Conservation (phyloP, 768 basidiomycete species). For the Lactifluus volemus region DNA sequence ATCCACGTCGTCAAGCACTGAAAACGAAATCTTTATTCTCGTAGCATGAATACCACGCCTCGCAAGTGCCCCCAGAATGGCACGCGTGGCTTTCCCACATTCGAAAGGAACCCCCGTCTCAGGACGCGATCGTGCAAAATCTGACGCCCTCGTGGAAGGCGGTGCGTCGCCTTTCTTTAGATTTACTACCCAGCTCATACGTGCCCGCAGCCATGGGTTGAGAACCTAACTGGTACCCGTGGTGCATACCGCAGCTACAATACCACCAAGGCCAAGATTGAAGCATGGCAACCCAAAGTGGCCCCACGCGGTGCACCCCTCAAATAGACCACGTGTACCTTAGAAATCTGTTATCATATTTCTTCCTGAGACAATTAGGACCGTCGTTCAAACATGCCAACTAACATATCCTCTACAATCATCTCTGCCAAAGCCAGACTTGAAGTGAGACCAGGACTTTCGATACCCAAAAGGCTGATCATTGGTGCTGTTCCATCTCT, state of each 20-base stretch:
- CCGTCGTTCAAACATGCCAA: conserved; percentile 9
- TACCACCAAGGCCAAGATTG: conserved; percentile 74
- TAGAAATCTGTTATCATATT: background rate
- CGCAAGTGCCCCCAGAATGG: conserved; percentile 95
- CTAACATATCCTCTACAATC: conserved; percentile 57
- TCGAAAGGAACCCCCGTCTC: conserved; percentile 68
- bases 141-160: conserved; percentile 73
- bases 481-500: conserved; percentile 36
- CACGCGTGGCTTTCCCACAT: conserved; percentile 94
- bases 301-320: conserved; percentile 34
- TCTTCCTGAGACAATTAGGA: conserved; percentile 4
- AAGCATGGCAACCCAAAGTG: conserved; percentile 76
- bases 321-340: conserved; percentile 11
- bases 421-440: conserved; percentile 80
- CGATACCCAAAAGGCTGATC: conserved; percentile 84
- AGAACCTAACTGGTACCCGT: conserved; percentile 89
- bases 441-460: conserved; percentile 87
- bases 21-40: background rate
- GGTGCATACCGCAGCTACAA: conserved; percentile 88
- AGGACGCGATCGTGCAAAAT: conserved; percentile 65
- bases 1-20: too few species aligned
- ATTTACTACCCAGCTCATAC: background rate
- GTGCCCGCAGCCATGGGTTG: conserved; percentile 56
- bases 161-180: conserved; percentile 38
- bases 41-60: conserved; percentile 80